Evolutionary conservation across 768 basidiomycete species (phyloP).

Genomic region (Dioszegia aurantiaca): DNA sequence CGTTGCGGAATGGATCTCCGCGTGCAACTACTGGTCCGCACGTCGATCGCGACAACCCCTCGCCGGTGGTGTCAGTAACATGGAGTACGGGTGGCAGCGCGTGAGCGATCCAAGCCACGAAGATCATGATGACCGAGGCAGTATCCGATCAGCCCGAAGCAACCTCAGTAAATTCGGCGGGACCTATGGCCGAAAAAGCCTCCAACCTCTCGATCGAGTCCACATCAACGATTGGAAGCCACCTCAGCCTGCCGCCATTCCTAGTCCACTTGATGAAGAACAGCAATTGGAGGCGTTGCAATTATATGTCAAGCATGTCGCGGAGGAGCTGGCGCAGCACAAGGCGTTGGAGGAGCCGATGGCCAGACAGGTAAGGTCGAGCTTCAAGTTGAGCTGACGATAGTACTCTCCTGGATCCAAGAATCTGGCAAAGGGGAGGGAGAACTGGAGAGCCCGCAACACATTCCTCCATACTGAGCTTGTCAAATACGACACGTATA

Average conservation of each 20-base stretch:
- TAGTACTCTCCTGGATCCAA: slow-evolving; percentile 77
- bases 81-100: slow-evolving; percentile 98
- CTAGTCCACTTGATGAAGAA: slow-evolving; percentile 88
- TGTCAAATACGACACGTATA: slow-evolving; percentile 92
- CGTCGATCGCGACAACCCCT: slow-evolving; percentile 92
- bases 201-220: slow-evolving; percentile 62
- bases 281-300: slow-evolving; percentile 82
- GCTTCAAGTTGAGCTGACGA: slow-evolving; percentile 7
- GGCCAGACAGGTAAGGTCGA: slow-evolving; percentile 64
- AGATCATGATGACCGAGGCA: slow-evolving; percentile 58
- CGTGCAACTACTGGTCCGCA: slow-evolving; percentile 99
- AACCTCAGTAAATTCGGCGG: slow-evolving; percentile 20
- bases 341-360: slow-evolving; percentile 80
- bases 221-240: slow-evolving; percentile 92
- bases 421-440: slow-evolving; percentile 70
- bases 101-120: slow-evolving; percentile 56
- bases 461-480: slow-evolving; percentile 85
- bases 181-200: slow-evolving; percentile 30
- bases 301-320: slow-evolving; percentile 72
- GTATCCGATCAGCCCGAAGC: slow-evolving; percentile 62
- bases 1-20: slow-evolving; percentile 98
- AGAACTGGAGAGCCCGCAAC: slow-evolving; percentile 91
- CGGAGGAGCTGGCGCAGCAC: slow-evolving; percentile 75
- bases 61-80: slow-evolving; percentile 93
- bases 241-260: slow-evolving; percentile 75